Evolutionary conservation across 2,329 filamentous ascomycete genomes (phyloP).

Genomic region (Neonectria sp.): DNA sequence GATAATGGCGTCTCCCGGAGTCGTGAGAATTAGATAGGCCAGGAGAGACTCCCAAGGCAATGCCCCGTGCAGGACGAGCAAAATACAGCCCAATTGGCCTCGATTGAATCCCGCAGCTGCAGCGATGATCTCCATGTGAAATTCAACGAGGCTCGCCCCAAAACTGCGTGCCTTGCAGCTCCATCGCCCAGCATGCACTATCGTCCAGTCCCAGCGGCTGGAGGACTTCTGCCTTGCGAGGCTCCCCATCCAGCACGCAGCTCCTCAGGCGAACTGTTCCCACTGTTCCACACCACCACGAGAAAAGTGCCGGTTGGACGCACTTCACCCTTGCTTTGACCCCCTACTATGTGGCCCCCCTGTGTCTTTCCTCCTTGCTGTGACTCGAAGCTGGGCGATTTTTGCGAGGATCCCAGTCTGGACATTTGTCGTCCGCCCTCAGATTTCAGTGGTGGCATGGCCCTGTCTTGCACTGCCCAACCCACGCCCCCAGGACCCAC

Average conservation of each 20-base stretch:
- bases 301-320: slow-evolving; percentile 19
- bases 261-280: slow-evolving; percentile 23
- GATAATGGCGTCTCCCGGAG: slow-evolving; percentile 24
- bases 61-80: neutral
- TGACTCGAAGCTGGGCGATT: slow-evolving; percentile 24
- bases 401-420: slow-evolving; percentile 15
- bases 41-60: slow-evolving; percentile 17
- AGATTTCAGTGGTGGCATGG: slow-evolving; percentile 10
- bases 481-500: slow-evolving; percentile 10
- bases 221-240: slow-evolving; percentile 47
- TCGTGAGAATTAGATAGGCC: slow-evolving; percentile 47
- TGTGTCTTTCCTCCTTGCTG: slow-evolving; percentile 5
- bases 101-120: slow-evolving; percentile 37
- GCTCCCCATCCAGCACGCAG: slow-evolving; percentile 27
- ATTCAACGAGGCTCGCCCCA: slow-evolving; percentile 35
- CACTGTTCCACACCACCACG: slow-evolving; percentile 29
- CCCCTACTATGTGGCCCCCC: neutral
- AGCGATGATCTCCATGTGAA: slow-evolving; percentile 33
- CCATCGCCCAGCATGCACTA: slow-evolving; percentile 44
- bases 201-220: slow-evolving; percentile 45
- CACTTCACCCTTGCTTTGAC: slow-evolving; percentile 1
- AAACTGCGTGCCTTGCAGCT: slow-evolving; percentile 42
- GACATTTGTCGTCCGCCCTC: slow-evolving; percentile 20
- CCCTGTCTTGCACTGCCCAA: neutral
- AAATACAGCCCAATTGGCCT: slow-evolving; percentile 36